Evolutionary conservation across 441 rosid genomes (phyloP).

Genomic region (Gossypium schwendimanii): DNA sequence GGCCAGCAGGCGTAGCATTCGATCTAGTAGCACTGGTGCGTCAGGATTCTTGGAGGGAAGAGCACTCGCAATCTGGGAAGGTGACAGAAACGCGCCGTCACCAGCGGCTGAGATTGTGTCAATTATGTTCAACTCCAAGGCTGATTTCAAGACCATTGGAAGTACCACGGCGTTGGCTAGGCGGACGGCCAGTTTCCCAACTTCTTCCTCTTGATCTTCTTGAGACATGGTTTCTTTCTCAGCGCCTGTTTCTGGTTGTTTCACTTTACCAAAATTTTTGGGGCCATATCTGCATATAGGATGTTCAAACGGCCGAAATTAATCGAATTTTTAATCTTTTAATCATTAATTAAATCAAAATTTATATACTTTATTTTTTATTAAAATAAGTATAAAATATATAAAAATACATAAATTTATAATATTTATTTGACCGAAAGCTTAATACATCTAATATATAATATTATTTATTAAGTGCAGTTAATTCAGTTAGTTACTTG

Average conservation of each 20-base stretch:
- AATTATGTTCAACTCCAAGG: constrained; percentile 26
- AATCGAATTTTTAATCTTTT: too few relatives aligned
- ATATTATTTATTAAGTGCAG: too few relatives aligned
- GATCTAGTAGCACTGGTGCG: constrained; percentile 22
- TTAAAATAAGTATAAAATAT: too few relatives aligned
- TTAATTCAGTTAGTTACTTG: rapidly evolving
- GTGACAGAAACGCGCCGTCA: constrained; percentile 3
- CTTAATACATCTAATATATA: too few relatives aligned
- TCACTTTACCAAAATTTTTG: too few relatives aligned
- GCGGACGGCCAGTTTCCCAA: constrained; percentile 10
- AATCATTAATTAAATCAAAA: too few relatives aligned
- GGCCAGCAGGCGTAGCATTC: constrained; percentile 20
- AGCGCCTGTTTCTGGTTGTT: too few relatives aligned
- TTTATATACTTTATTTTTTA: too few relatives aligned
- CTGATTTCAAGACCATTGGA: constrained; percentile 24
- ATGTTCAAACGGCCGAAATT: too few relatives aligned
- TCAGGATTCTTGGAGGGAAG: constrained; percentile 21
- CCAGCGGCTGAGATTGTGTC: constrained; percentile 14
- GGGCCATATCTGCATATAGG: too few relatives aligned
- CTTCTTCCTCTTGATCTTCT: constrained; percentile 1
- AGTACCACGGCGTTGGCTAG: neutral
- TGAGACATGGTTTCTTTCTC: neutral
- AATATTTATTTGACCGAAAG: too few relatives aligned
- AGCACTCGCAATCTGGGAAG: constrained; percentile 13
- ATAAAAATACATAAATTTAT: too few relatives aligned